Evolutionary conservation across 2,329 filamentous ascomycete genomes (phyloP).

Genomic region (Chalaropsis ovoidea): DNA sequence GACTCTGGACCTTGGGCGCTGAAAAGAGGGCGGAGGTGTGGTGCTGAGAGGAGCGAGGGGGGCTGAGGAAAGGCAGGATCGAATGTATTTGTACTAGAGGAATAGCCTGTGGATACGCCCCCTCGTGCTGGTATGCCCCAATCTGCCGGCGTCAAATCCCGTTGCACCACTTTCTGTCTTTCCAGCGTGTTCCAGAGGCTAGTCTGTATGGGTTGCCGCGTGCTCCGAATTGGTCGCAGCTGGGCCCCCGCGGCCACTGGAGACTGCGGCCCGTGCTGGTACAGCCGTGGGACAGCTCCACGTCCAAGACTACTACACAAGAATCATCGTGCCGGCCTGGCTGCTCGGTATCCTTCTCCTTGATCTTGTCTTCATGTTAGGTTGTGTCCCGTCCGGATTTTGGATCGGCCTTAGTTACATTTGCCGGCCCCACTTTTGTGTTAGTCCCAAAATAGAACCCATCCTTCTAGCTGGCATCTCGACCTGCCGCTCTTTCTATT

Average conservation of each 20-base stretch:
- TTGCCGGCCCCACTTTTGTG: background rate
- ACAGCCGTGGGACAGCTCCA: no score
- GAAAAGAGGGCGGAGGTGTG: background rate
- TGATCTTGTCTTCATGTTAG: background rate
- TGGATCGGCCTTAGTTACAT: background rate
- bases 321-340: background rate
- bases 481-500: background rate
- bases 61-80: background rate
- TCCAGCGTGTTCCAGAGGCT: background rate
- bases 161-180: background rate
- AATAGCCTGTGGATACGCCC: background rate
- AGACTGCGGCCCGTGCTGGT: background rate
- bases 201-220: no score
- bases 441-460: slow-evolving; percentile 2
- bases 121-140: background rate
- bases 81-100: background rate
- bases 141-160: background rate
- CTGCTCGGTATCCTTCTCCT: background rate
- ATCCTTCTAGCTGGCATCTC: background rate
- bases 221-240: no score
- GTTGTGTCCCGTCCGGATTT: background rate
- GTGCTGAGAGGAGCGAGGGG: background rate
- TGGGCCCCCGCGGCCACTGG: no score
- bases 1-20: background rate
- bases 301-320: no score